Conservation (phyloP, 441 rosid species). For the Mallotus japonicus region DNA sequence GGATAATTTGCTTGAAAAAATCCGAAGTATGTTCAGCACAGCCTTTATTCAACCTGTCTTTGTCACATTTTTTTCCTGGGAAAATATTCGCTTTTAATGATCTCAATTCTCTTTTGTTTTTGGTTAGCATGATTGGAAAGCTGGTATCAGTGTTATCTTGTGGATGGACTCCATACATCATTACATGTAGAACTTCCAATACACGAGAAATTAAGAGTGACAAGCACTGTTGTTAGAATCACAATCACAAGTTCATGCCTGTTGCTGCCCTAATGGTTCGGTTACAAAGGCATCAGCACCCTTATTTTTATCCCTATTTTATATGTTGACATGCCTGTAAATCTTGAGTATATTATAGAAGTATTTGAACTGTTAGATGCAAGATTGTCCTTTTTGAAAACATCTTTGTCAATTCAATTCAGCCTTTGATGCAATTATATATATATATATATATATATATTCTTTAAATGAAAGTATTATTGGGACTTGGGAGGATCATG, state of each 20-base stretch:
- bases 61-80: too few species aligned
- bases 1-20: slow-evolving; percentile 62
- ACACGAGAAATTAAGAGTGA: background rate
- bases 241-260: background rate
- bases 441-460: background rate
- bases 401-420: background rate
- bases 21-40: slow-evolving; percentile 28
- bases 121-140: slow-evolving; percentile 6
- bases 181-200: background rate
- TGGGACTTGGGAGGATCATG: too few species aligned
- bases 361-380: background rate
- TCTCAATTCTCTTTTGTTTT: background rate
- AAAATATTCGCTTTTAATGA: background rate
- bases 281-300: background rate
- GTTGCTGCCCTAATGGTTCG: background rate
- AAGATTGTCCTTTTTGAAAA: background rate
- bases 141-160: background rate
- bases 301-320: too few species aligned
- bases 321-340: background rate
- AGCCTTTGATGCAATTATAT: background rate
- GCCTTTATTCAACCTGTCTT: background rate
- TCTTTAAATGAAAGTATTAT: background rate
- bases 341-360: background rate
- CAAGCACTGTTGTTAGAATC: background rate
- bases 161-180: background rate